Evolutionary conservation across 805 yeast species (phyloP), one percentile per base, ranked within the genome.

Genomic region (Nakazawaea molendinolei): DNA sequence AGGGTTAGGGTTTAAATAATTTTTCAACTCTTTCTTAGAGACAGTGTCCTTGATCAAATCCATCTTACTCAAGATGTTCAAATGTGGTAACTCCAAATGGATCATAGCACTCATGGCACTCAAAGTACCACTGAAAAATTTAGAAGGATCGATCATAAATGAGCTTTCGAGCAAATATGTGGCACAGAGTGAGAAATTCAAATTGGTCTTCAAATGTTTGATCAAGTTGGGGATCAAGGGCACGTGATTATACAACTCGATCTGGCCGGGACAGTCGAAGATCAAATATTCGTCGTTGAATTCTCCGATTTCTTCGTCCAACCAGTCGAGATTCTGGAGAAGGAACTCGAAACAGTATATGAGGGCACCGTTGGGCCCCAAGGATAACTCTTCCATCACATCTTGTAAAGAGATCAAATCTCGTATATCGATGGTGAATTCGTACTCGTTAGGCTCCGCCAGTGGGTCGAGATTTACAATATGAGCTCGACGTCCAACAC

Each of bases 31-130:
- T 44, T 82, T 79, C 48, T 74, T 78, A 8, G 84, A 77, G 28
- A 76, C 78, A 23, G 82, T 83, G 50, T 84, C 86, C 49, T 84
- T 84, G 31, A 92, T 74, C 52, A 90, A 68, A 54, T 92, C 99
- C 35, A 85, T 61, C 53, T 92, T 92, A 38, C 95, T 82, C 31
- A 92, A 65, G 14, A 92, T 76, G 53, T 92, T 92, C 39, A 92
- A 79, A 55, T 92, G 99, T 12, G 99, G 99, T 28, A 90, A 69
- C 56, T 92, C 99, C 34, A 92, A 67, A 41, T 92, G 66, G 20
- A 92, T 86, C 99, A 92, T 92, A 1, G 98, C 95, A 16, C 95
- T 81, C 99, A 92, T 92, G 15, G 99, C 99, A 54, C 89, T 77
- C 41, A 92, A 65, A 0, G 95, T 94, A 3, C 98, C 99, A 37